Evolutionary conservation across 1,284 basidiomycete species (phyloP).

Genomic region (Hemileia vastatrix): DNA sequence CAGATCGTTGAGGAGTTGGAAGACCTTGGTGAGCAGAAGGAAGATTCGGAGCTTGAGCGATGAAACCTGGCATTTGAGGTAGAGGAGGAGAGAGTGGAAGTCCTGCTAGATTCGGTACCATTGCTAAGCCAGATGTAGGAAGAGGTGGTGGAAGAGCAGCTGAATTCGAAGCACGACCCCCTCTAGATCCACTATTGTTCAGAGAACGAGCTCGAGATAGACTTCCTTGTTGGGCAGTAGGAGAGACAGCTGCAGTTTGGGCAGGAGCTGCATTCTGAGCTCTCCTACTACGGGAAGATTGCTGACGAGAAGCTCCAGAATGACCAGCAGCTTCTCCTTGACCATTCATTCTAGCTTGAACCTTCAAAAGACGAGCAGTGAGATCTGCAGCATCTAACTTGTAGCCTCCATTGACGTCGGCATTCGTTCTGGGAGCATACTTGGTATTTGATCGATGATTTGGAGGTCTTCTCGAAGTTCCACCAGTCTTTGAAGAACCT

Average conservation of each 20-base stretch:
- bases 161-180: not conserved
- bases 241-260: not conserved
- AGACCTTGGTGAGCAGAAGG: not conserved
- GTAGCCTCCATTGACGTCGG: not conserved
- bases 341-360: not conserved
- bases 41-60: not conserved
- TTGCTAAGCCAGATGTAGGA: not conserved
- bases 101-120: not conserved
- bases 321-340: not conserved
- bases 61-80: not conserved
- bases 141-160: not conserved
- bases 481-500: conserved; percentile 8
- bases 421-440: not conserved
- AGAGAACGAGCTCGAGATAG: not conserved
- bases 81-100: not conserved
- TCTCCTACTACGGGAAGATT: not conserved
- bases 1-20: not conserved
- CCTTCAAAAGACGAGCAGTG: conserved; percentile 10
- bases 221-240: not conserved
- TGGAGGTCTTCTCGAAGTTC: conserved; percentile 25
- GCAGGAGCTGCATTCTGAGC: not conserved
- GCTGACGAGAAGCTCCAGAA: not conserved
- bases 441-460: conserved; percentile 18
- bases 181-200: not conserved
- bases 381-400: not conserved